A percentile compares a stretch with the other conserved stretches of the same genome.
These are phyloP conservation scores for Atkinsonella hypoxylon DNA, from an alignment of 2,329 filamentous ascomycete genomes.

Conservation along the genomic window DNA sequence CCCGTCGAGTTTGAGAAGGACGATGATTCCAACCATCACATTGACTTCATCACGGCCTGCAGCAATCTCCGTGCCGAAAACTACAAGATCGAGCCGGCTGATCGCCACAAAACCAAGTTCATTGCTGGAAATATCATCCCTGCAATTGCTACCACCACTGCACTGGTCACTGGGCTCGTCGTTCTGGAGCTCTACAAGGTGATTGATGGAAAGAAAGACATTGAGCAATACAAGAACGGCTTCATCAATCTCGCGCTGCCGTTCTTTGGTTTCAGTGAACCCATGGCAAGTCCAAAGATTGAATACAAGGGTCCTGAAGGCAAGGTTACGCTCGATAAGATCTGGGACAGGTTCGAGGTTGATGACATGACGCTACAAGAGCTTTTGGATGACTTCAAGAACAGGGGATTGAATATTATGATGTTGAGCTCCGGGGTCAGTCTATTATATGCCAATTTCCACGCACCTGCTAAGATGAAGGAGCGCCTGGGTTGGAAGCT, in stretches of 20 bases:
- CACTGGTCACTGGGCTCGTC: slow-evolving; percentile 86
- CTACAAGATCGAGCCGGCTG: slow-evolving; percentile 89
- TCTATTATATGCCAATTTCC: slow-evolving; percentile 88
- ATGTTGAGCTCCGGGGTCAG: slow-evolving; percentile 98
- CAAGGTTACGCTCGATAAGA: slow-evolving; percentile 79
- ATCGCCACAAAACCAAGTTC: slow-evolving; percentile 97
- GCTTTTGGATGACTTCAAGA: slow-evolving; percentile 71
- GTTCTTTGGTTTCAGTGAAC: slow-evolving; percentile 97
- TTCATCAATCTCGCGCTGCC: slow-evolving; percentile 94
- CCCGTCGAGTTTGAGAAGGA: slow-evolving; percentile 98
- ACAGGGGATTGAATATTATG: slow-evolving; percentile 67
- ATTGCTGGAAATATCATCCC: slow-evolving; percentile 99
- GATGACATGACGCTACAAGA: slow-evolving; percentile 74
- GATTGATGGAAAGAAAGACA: slow-evolving; percentile 87
- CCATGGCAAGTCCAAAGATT: slow-evolving; percentile 86
- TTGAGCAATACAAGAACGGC: slow-evolving; percentile 98
- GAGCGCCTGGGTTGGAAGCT: slow-evolving; percentile 74
- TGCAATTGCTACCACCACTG: slow-evolving; percentile 94
- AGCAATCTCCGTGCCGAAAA: slow-evolving; percentile 96
- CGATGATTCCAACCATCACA: slow-evolving; percentile 94
- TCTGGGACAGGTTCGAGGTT: slow-evolving; percentile 96
- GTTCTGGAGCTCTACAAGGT: slow-evolving; percentile 93
- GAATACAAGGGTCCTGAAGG: slow-evolving; percentile 71
- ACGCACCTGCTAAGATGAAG: slow-evolving; percentile 65
- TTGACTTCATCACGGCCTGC: slow-evolving; percentile 96